Conservation (phyloP, 106 monocot genomes). For the Phalaenopsis equestris region DNA sequence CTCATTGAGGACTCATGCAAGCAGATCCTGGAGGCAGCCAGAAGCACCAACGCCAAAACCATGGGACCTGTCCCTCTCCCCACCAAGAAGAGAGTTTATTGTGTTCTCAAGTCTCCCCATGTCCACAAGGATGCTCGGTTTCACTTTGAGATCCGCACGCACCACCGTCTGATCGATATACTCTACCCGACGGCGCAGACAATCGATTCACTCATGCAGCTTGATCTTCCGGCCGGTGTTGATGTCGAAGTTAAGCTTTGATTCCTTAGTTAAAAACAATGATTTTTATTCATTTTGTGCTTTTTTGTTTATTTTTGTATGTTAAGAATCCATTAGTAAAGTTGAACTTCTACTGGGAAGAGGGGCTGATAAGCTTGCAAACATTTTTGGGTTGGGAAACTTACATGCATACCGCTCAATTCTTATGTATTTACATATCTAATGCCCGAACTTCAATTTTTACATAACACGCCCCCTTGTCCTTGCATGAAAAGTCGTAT, state of each 20-base stretch:
- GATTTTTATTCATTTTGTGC: neutral
- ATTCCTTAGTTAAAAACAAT: constrained; percentile 4
- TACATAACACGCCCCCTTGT: too few species aligned
- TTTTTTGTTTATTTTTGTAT: neutral
- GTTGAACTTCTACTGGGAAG: neutral
- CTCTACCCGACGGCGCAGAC: constrained; percentile 84
- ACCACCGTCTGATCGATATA: constrained; percentile 75
- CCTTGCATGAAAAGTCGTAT: too few species aligned
- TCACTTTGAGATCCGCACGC: constrained; percentile 95
- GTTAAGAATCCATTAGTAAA: too few species aligned
- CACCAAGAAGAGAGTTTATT: constrained; percentile 79
- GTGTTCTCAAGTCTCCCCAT: constrained; percentile 93
- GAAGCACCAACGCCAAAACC: constrained; percentile 86
- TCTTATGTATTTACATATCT: too few species aligned
- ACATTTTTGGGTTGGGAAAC: too few species aligned
- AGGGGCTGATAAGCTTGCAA: too few species aligned
- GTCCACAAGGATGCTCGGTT: constrained; percentile 94
- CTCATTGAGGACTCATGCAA: constrained; percentile 96
- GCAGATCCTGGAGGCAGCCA: constrained; percentile 86
- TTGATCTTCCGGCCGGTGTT: constrained; percentile 90
- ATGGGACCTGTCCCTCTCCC: constrained; percentile 90
- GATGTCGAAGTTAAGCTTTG: constrained; percentile 95
- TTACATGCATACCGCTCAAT: too few species aligned
- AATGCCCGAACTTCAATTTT: too few species aligned
- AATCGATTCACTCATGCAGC: constrained; percentile 83